phyloP scores from a whole-genome alignment of 2,329 filamentous ascomycete species.

The Hypoxylon sp. region DNA sequence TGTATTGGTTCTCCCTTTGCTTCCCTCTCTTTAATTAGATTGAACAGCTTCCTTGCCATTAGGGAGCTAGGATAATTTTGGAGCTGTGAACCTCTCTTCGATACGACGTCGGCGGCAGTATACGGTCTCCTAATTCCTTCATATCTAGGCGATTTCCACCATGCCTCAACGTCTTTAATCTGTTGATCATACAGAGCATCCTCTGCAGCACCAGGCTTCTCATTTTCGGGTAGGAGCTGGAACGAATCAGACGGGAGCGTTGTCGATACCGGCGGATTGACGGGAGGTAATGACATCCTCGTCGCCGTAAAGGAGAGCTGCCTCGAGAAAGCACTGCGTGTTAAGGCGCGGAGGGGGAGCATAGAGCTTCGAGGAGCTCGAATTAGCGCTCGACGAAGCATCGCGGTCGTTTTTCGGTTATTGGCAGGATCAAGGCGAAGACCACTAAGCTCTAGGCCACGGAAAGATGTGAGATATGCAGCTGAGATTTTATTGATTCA shows the following conservation, averaged over 20 bases:
- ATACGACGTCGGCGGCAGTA: constrained; percentile 89
- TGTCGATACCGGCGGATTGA: constrained; percentile 73
- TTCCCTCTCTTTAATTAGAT: constrained; percentile 83
- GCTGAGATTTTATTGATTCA: background rate
- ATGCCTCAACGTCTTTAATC: constrained; percentile 85
- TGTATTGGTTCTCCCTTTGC: constrained; percentile 90
- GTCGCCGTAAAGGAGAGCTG: constrained; percentile 59
- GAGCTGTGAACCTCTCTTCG: constrained; percentile 89
- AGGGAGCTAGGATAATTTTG: constrained; percentile 92
- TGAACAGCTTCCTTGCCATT: constrained; percentile 96
- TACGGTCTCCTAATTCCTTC: constrained; percentile 94
- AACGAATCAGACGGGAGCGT: constrained; percentile 81
- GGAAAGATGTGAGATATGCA: background rate
- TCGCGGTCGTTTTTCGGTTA: constrained; percentile 31
- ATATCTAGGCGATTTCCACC: constrained; percentile 91
- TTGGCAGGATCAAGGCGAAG: background rate
- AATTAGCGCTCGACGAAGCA: constrained; percentile 52
- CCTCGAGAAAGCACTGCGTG: constrained; percentile 46
- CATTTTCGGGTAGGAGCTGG: constrained; percentile 83
- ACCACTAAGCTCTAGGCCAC: background rate
- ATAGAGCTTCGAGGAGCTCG: constrained; percentile 49
- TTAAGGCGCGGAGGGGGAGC: constrained; percentile 43
- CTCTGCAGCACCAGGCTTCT: constrained; percentile 85
- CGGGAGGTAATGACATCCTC: constrained; percentile 70
- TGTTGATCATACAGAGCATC: constrained; percentile 89